Base-by-base conservation (phyloP, 495 filamentous ascomycete species). In the Tirmania nivea region DNA sequence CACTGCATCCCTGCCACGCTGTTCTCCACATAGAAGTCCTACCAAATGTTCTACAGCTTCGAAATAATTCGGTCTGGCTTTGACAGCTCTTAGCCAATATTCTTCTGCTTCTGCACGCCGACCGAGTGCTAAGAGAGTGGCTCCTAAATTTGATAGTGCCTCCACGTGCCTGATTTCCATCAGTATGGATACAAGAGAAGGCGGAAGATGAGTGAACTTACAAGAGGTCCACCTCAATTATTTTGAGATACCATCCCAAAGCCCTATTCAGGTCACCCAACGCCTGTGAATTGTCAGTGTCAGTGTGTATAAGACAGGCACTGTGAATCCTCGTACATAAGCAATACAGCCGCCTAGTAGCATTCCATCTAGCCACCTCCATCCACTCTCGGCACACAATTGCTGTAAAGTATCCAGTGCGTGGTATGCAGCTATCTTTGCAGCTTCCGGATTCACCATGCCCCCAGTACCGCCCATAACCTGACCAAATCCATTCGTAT, bases 1-100 rank as follows among this genome's bases (percentile, higher is more conserved):
- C 49, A 97, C 80, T 12, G 89, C 90, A 61, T 96, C 86, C 60
- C 75, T 79, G 34, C 79, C 83, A 55, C 89, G 76, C 52, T 90
- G 80, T 49, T 78, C 83, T 53, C 77, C 80, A 65, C 86, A 94
- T 20, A 95, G 66, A 34, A 99, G 70, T 7, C 87, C 86, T 34
- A 96, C 81, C 3, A 99, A 74, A 71, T 96, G 90, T 65, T 99
- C 90, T 14, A 92, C 87, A 12, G 90, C 92, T 70, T 99, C 90
- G 57, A 99, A 84, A 68, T 90, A 94, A 65, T 79, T 86, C 2
- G 90, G 90, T 4, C 85, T 78, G 47, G 83, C 69, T 59, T 78
- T 84, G 35, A 99, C 79, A 14, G 86, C 85, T 52, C 76, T 78
- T 50, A 81, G 67, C 92, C 90, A 99, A 64, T 92, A 74, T 52